Conservation (phyloP, 202 grass and related monocot species). For the Saccharum hybrid region DNA sequence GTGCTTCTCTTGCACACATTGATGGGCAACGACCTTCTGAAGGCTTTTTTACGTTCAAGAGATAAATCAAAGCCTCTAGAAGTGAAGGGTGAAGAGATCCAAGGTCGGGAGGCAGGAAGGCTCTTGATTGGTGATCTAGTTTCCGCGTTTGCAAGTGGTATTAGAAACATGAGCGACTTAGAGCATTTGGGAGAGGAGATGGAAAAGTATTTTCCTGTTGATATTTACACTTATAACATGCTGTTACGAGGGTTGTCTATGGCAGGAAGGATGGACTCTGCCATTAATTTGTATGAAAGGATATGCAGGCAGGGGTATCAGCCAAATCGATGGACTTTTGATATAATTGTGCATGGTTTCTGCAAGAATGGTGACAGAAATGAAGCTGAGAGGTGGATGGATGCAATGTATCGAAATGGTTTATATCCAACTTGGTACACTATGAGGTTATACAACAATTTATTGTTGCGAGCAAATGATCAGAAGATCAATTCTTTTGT, state of each 20-base stretch:
- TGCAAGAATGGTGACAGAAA: slow-evolving; percentile 71
- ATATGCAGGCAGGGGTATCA: slow-evolving; percentile 70
- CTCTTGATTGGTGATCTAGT: slow-evolving; percentile 75
- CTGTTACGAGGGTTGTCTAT: slow-evolving; percentile 70
- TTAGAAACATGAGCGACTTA: slow-evolving; percentile 61
- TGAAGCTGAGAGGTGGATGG: slow-evolving; percentile 91
- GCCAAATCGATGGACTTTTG: slow-evolving; percentile 88
- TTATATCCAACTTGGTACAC: slow-evolving; percentile 81
- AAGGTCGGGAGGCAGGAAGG: slow-evolving; percentile 53
- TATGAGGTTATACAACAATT: slow-evolving; percentile 66
- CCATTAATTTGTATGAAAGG: slow-evolving; percentile 69
- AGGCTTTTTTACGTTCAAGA: slow-evolving; percentile 63
- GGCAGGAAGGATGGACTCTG: slow-evolving; percentile 85
- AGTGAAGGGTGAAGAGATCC: slow-evolving; percentile 43
- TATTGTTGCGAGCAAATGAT: slow-evolving; percentile 42
- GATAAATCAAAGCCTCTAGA: slow-evolving; percentile 38
- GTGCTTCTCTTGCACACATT: slow-evolving; percentile 84
- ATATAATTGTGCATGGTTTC: slow-evolving; percentile 86
- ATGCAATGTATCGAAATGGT: slow-evolving; percentile 72
- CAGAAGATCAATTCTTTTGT: slow-evolving; percentile 50
- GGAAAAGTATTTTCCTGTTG: slow-evolving; percentile 81
- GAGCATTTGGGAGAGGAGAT: slow-evolving; percentile 76
- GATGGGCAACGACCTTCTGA: slow-evolving; percentile 57
- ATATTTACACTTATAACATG: slow-evolving; percentile 97
- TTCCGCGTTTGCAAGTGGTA: slow-evolving; percentile 69